Evolutionary conservation across 2,329 filamentous ascomycete species (phyloP), one percentile per base, ranked within the genome.

Genomic region (Hypomyces perniciosus): DNA sequence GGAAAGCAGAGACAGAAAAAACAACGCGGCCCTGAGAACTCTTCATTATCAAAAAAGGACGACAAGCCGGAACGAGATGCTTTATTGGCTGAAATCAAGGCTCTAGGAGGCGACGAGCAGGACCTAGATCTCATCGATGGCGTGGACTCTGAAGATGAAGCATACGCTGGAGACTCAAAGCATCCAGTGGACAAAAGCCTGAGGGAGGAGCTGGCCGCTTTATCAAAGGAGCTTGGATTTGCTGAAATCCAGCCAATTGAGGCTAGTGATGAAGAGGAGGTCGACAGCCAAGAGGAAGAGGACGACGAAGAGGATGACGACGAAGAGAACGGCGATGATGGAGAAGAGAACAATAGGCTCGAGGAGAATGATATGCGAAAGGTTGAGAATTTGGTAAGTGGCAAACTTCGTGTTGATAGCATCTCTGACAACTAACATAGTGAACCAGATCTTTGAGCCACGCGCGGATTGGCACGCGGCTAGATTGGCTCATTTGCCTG

Each of bases 51-150:
- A 43, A 67, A 62, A 58, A 58, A 58, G 27, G 49, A 54, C 34
- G 31, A 42, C 12, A 58, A 62, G 8, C 60, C 65, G 27, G 65
- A 65, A 26, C 58, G 65, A n/a, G 68, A 70, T 31, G 62, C 66
- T 9, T 68, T 86, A 4, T 68, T 86, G 6, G 76, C 80, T 50
- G 84, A 86, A 60, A 86, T 86, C 54, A 72, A 76, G 56, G 80
- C 80, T 10, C 70, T 87, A 2, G 84, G 83, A 4, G 84, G 84
- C 10, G 81, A 84, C 48, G 80, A 86, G 64, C 74, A 80, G 39
- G 84, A 86, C 56, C 64, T 84, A 40, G 77, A 80, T 34, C 73
- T 86, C 33, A 76, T 86, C 48, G 77, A 74, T 39, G 79, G 77
- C 52, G 68, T 72, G 9, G 68, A 71, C 33, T 74, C 72, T 4